Base-by-base conservation (phyloP, 2,329 filamentous ascomycete species). In the Dothistroma septosporum region DNA sequence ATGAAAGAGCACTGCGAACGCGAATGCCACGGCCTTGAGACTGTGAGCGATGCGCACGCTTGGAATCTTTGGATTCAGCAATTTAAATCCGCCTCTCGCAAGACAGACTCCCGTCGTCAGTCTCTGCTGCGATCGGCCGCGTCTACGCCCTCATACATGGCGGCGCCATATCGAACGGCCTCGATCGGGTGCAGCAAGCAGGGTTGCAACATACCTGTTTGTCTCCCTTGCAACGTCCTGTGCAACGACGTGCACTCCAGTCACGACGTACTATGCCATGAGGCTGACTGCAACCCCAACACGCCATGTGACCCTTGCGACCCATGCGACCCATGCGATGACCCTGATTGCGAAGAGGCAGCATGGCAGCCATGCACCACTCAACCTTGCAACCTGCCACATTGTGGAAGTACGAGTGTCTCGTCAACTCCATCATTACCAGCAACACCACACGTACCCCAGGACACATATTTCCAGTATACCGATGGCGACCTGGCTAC, bases 1-100 rank as follows among this genome's bases (percentile, higher is more conserved):
- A 61, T 68, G 66, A 66, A 65, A 53, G 66, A 68, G 37, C 66
- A 68, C 50, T 68, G 66, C 60, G 66, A 68, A 58, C 61, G 61
- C n/a, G 64, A 68, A 24, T 50, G 63, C 46, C 66, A 68, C 33
- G 66, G 62, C 33, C 61, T 68, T n/a, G 66, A 66, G 33, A 68
- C 60, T 28, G 59, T 62, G 16, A 60, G 44, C 32, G 66, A 68
- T 55, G 62, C 66, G 21, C 64, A 68, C 53, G 60, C 61, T 14
- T 68, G 66, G 66, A 66, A 65, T 49, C 52, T 66, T 7, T 68
- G 64, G 62, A 63, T 68, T 3, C 66, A 66, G 59, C 64, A 61
- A 41, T 68, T 66, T 58, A 68, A 66, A 57, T 61, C 64, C 8
- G 61, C 61, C 11, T 65, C 61, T 8, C 64, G 62, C 37, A 68